phyloP scores from a whole-genome alignment of 2,329 filamentous ascomycete genomes.

The Penicillium sp. region DNA sequence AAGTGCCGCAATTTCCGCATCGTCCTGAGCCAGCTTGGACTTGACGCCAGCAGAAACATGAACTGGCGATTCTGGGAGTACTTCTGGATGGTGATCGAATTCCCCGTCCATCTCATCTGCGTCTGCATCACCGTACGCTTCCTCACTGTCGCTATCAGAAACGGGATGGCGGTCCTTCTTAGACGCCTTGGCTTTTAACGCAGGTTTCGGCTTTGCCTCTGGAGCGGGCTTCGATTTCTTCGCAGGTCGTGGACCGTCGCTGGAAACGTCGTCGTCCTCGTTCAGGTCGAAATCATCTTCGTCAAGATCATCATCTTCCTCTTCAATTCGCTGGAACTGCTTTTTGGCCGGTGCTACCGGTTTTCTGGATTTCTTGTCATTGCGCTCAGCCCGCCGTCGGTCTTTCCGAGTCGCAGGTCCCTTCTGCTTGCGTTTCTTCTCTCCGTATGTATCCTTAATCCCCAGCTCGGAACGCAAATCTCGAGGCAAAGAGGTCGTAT shows the following conservation, averaged over 20 bases:
- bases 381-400: conserved; percentile 64
- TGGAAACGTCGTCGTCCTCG: conserved; percentile 14
- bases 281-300: conserved; percentile 28
- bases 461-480: conserved; percentile 42
- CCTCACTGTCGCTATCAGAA: background rate
- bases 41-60: conserved; percentile 47
- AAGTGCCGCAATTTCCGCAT: conserved; percentile 80
- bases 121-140: conserved; percentile 1
- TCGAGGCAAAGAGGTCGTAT: conserved; percentile 44
- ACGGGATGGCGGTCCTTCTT: conserved; percentile 3
- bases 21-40: conserved; percentile 71
- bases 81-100: background rate
- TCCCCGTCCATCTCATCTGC: conserved; percentile 28
- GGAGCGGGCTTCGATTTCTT: conserved; percentile 3
- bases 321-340: conserved; percentile 11
- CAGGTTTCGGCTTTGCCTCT: conserved; percentile 18
- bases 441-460: conserved; percentile 36
- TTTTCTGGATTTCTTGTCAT: conserved; percentile 56
- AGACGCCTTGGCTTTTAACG: conserved; percentile 17
- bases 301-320: conserved; percentile 21
- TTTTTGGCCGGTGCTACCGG: conserved; percentile 21
- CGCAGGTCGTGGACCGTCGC: conserved; percentile 19
- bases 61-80: background rate
- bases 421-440: conserved; percentile 31
- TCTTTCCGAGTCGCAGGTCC: conserved; percentile 56